Conservation (phyloP, 2,329 filamentous ascomycete genomes). For the Scedosporium dehoogii region DNA sequence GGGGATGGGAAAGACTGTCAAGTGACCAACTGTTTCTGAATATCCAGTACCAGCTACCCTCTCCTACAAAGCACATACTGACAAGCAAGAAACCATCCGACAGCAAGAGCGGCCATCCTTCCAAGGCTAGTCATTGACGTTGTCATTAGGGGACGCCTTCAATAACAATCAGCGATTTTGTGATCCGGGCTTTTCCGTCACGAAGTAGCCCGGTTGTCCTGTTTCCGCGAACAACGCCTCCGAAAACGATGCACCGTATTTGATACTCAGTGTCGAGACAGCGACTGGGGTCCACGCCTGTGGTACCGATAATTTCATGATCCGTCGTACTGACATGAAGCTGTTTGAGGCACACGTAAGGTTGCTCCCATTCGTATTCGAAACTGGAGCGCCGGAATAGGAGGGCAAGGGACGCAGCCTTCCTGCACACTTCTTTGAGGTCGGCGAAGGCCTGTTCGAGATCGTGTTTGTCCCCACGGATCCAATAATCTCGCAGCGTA, state of each 20-base stretch:
- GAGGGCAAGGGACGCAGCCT: not conserved
- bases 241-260: not conserved
- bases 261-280: not conserved
- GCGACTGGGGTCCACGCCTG: not conserved
- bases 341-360: not conserved
- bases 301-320: not conserved
- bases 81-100: no score
- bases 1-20: no score
- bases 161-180: no score
- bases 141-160: no score
- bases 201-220: not conserved
- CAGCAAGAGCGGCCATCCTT: no score
- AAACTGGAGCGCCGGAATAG: not conserved
- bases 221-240: not conserved
- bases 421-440: not conserved
- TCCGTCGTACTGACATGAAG: not conserved
- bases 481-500: no score
- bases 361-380: not conserved
- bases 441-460: not conserved
- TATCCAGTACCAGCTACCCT: no score
- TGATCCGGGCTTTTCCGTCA: no score
- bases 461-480: no score
- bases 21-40: no score
- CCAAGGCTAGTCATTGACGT: no score
- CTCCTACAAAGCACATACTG: no score